Percentiles rank a stretch among this genome's conserved stretches.
These are phyloP conservation scores for Cercophora newfieldiana DNA, from an alignment of 495 filamentous ascomycete species.

Conservation along the genomic window DNA sequence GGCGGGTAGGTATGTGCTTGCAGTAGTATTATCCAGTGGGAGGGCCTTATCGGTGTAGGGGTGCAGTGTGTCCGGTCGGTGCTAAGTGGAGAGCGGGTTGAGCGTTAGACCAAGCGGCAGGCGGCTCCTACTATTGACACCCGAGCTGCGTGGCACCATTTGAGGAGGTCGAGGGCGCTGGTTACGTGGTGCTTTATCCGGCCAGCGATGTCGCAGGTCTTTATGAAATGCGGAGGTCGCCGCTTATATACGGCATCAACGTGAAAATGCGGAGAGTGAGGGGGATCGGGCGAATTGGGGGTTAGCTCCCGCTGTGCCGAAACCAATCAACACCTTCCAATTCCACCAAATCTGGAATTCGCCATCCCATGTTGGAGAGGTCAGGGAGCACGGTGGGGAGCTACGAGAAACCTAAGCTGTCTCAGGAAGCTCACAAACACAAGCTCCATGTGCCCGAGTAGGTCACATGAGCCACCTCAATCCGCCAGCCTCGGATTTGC, in stretches of 20 bases:
- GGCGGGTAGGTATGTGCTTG: background rate
- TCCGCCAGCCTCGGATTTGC: too few species aligned
- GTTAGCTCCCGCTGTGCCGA: constrained; percentile 16
- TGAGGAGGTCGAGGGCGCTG: background rate
- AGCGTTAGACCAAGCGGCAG: background rate
- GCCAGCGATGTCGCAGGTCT: background rate
- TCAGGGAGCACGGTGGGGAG: too few species aligned
- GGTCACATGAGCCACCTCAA: background rate
- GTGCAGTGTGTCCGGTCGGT: background rate
- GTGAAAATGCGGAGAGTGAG: background rate
- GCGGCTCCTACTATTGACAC: background rate
- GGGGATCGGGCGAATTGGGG: background rate
- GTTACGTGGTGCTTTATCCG: background rate
- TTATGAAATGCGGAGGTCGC: background rate
- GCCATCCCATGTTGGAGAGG: background rate
- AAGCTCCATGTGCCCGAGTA: too few species aligned
- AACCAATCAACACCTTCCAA: constrained; percentile 14
- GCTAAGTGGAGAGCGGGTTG: background rate
- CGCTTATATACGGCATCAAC: background rate
- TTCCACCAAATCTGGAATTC: constrained; percentile 10
- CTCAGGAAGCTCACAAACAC: background rate
- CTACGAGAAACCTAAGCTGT: background rate
- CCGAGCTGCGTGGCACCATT: background rate
- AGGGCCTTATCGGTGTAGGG: background rate
- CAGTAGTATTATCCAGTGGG: background rate